Evolutionary conservation across 1,284 basidiomycete genomes (phyloP).

Genomic region (Ustilago vetiveriae): DNA sequence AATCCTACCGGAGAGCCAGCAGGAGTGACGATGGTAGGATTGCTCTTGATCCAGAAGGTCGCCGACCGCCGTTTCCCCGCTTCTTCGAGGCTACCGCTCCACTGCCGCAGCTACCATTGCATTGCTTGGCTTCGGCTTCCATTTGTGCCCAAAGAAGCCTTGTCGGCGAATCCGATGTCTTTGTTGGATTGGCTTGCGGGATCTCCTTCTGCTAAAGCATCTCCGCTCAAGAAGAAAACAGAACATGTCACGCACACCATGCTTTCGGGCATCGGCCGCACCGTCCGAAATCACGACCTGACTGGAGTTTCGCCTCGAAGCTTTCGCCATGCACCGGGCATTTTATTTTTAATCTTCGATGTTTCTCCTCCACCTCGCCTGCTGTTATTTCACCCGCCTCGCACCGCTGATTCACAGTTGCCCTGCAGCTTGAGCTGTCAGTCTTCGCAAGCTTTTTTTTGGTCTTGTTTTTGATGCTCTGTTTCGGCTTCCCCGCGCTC

Average conservation of each 20-base stretch:
- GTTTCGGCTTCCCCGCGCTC: slow-evolving; percentile 29
- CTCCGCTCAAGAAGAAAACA: slow-evolving; percentile 2
- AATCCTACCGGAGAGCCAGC: no score
- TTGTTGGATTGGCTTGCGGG: not conserved
- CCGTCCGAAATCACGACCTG: slow-evolving; percentile 16
- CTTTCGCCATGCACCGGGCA: slow-evolving; percentile 18
- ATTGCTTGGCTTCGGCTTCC: not conserved
- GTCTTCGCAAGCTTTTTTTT: not conserved
- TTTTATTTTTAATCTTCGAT: slow-evolving; percentile 5
- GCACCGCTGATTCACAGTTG: not conserved
- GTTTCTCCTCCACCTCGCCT: slow-evolving; percentile 18
- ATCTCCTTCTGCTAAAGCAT: not conserved
- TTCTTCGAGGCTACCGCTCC: not conserved
- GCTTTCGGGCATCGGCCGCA: slow-evolving; percentile 41
- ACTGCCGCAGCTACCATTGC: not conserved
- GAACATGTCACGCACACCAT: not conserved
- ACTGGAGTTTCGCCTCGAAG: slow-evolving; percentile 2
- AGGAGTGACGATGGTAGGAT: no score
- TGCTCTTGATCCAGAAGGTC: not conserved
- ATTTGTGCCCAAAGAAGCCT: not conserved
- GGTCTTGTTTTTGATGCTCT: not conserved
- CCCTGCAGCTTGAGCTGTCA: slow-evolving; percentile 13
- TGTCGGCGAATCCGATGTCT: slow-evolving; percentile 4
- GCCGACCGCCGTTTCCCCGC: not conserved
- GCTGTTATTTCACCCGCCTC: not conserved